phyloP scores from a whole-genome alignment of 495 filamentous ascomycete genomes.

The Xylaria telfairii region DNA sequence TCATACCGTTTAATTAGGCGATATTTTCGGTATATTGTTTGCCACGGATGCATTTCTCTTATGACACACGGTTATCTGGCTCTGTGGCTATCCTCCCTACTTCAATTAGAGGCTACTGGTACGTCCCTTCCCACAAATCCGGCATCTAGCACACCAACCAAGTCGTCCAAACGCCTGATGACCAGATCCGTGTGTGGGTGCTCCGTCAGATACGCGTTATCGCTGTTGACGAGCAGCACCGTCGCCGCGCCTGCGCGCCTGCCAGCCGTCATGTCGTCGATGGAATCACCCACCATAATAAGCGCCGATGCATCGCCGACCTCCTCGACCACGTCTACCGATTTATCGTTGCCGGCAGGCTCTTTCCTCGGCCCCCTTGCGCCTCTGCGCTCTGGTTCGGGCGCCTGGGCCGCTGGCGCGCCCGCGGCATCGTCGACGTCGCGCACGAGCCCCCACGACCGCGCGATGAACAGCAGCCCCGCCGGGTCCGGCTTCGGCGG shows the following conservation, averaged over 20 bases:
- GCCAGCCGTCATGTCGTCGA: slow-evolving; percentile 94
- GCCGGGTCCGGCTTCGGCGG: slow-evolving; percentile 90
- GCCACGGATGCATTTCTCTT: background rate
- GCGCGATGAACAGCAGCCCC: slow-evolving; percentile 83
- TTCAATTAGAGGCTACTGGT: slow-evolving; percentile 13
- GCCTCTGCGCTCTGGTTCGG: slow-evolving; percentile 24
- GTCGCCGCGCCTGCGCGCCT: slow-evolving; percentile 85
- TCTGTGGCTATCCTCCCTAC: background rate
- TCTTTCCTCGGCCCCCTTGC: slow-evolving; percentile 13
- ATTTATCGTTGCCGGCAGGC: background rate
- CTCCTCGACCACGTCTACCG: slow-evolving; percentile 32
- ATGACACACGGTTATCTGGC: background rate
- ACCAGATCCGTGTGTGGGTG: slow-evolving; percentile 81
- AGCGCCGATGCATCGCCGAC: slow-evolving; percentile 53
- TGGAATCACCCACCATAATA: slow-evolving; percentile 80
- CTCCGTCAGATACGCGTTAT: slow-evolving; percentile 71
- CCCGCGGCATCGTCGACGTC: slow-evolving; percentile 40
- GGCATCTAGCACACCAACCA: slow-evolving; percentile 71
- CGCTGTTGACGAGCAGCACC: slow-evolving; percentile 82
- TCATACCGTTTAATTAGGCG: too few relatives aligned
- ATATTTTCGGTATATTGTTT: background rate
- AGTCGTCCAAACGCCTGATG: slow-evolving; percentile 69
- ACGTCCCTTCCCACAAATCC: slow-evolving; percentile 61
- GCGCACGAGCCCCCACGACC: slow-evolving; percentile 71
- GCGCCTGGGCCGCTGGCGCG: slow-evolving; percentile 15